These are phyloP conservation scores for Podaxis carcinomalis DNA, from an alignment of 768 basidiomycete genomes.

Conservation along the genomic window DNA sequence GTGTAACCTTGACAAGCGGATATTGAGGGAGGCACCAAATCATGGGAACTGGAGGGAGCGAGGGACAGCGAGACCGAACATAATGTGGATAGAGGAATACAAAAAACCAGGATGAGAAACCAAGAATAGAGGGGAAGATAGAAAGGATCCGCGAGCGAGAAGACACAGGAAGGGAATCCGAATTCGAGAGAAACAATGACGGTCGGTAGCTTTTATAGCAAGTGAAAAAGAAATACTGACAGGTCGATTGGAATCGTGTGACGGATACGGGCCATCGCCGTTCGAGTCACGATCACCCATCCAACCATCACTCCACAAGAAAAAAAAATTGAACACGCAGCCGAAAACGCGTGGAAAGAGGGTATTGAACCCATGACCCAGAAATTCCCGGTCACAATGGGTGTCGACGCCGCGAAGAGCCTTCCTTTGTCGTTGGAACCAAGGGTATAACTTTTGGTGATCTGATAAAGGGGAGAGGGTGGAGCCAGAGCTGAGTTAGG, in stretches of 20 bases:
- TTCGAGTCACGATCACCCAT: neutral
- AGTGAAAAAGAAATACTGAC: neutral
- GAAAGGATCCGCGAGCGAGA: neutral
- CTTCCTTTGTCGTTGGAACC: neutral
- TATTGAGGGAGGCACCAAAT: neutral
- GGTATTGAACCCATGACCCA: conserved; percentile 3
- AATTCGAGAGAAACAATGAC: neutral
- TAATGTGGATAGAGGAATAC: neutral
- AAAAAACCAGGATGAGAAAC: neutral
- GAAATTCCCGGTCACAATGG: conserved; percentile 11
- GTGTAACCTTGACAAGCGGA: neutral
- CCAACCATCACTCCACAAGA: conserved; percentile 4
- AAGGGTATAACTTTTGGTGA: conserved; percentile 2
- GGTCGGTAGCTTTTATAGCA: neutral
- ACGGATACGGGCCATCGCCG: neutral
- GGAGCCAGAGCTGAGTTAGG: neutral
- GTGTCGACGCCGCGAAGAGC: neutral
- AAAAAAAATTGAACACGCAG: conserved; percentile 1
- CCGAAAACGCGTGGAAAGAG: neutral
- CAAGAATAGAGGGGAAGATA: neutral
- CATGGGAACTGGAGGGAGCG: neutral
- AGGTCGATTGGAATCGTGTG: conserved; percentile 2
- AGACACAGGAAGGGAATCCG: neutral
- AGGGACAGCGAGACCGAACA: neutral
- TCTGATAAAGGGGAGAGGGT: neutral